These are phyloP conservation scores for Bifiguratus adelaidae DNA, from an alignment of 192 early-diverging fungal genomes.

Conservation along the genomic window DNA sequence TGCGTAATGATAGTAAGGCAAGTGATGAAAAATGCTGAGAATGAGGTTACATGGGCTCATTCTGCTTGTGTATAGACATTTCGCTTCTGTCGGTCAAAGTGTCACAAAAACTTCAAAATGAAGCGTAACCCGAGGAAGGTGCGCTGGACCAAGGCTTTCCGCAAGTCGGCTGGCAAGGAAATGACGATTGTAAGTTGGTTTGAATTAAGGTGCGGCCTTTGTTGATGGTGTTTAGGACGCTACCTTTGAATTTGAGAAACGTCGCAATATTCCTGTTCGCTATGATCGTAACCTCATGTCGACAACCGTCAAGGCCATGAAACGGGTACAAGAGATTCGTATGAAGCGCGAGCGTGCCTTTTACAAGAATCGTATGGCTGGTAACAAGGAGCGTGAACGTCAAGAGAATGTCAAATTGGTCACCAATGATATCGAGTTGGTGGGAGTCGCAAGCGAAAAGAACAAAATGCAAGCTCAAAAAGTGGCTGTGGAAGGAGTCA, in stretches of 20 bases:
- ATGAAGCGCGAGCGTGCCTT: conserved; percentile 87
- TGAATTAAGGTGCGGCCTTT: not conserved
- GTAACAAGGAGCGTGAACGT: conserved; percentile 76
- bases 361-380: conserved; percentile 84
- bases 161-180: conserved; percentile 97
- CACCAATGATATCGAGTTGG: conserved; percentile 83
- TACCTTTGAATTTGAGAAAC: conserved; percentile 98
- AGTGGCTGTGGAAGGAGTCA: conserved; percentile 30
- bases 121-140: conserved; percentile 99
- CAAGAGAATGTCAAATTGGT: conserved; percentile 64
- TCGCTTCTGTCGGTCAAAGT: conserved; percentile 96
- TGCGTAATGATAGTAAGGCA: conserved; percentile 95
- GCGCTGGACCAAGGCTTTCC: conserved; percentile 99
- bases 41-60: not conserved
- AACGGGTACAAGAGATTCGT: conserved; percentile 92
- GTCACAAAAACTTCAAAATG: conserved; percentile 99
- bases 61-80: conserved; percentile 51
- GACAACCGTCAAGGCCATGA: conserved; percentile 98
- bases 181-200: conserved; percentile 82
- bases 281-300: conserved; percentile 96
- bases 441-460: conserved; percentile 45
- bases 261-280: conserved; percentile 93
- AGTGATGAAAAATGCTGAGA: not conserved
- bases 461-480: conserved; percentile 56
- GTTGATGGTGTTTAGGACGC: conserved; percentile 51